phyloP scores from a whole-genome alignment of 2,329 filamentous ascomycete genomes.

The Cordyceps cicadae region DNA sequence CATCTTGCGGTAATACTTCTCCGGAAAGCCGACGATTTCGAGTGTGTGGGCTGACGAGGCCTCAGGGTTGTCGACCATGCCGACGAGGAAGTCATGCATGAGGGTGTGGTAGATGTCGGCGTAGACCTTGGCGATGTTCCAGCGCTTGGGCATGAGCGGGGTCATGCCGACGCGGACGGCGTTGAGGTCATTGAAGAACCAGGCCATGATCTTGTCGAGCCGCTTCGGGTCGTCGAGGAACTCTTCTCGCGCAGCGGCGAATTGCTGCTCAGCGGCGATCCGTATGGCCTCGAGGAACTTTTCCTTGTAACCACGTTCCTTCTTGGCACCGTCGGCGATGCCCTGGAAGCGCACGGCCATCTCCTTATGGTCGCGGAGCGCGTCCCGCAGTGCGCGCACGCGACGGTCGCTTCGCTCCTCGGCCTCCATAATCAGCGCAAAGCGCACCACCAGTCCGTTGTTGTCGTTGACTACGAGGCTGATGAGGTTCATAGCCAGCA shows the following conservation, averaged over 20 bases:
- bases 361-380: conserved; percentile 90
- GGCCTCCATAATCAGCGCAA: conserved; percentile 86
- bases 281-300: conserved; percentile 81
- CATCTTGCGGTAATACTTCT: conserved; percentile 97
- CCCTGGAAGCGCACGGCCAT: conserved; percentile 89
- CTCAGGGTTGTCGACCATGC: conserved; percentile 73
- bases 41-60: conserved; percentile 82
- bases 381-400: conserved; percentile 84
- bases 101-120: conserved; percentile 82
- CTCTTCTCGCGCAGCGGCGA: conserved; percentile 60
- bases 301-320: conserved; percentile 90
- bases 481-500: conserved; percentile 83
- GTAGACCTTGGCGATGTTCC: conserved; percentile 90
- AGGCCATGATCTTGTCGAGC: conserved; percentile 81
- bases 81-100: conserved; percentile 90
- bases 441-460: conserved; percentile 77
- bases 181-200: conserved; percentile 97
- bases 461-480: conserved; percentile 80
- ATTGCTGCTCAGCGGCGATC: conserved; percentile 63
- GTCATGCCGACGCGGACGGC: conserved; percentile 91
- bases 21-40: conserved; percentile 87
- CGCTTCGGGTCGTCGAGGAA: conserved; percentile 78
- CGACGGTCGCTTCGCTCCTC: conserved; percentile 96
- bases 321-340: conserved; percentile 87
- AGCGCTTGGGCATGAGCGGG: conserved; percentile 86